These are phyloP conservation scores for Dunaliella primolecta DNA, from an alignment of 139 green algal species.

Conservation along the genomic window DNA sequence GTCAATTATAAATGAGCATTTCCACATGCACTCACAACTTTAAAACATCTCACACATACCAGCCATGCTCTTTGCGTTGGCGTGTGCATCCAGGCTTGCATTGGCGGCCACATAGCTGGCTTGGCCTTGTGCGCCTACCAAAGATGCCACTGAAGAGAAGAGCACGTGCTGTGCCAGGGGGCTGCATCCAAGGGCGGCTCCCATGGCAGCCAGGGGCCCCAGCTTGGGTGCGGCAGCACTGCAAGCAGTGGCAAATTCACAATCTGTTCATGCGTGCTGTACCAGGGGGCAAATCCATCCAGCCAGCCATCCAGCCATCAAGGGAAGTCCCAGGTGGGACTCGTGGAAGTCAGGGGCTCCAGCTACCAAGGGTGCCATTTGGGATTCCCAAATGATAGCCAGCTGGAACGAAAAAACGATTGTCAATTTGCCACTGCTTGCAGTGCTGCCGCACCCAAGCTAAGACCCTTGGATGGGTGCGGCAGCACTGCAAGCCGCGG, in stretches of 20 bases:
- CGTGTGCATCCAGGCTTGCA: constrained; percentile 52
- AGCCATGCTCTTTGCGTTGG: not conserved
- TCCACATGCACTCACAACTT: too few relatives aligned
- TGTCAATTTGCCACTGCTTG: too few relatives aligned
- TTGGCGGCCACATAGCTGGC: constrained; percentile 83
- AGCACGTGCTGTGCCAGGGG: constrained; percentile 50
- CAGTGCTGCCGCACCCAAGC: constrained; percentile 48
- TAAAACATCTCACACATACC: not conserved
- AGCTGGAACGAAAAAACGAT: too few relatives aligned
- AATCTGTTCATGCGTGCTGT: too few relatives aligned
- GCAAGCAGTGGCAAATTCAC: too few relatives aligned
- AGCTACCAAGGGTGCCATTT: too few relatives aligned
- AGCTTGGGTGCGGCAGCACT: constrained; percentile 50
- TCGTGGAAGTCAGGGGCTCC: not conserved
- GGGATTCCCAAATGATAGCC: too few relatives aligned
- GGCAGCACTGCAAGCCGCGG: constrained; percentile 68
- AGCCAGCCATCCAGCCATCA: too few relatives aligned
- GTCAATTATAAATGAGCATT: too few relatives aligned
- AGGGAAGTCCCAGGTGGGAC: too few relatives aligned
- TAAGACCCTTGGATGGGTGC: constrained; percentile 9
- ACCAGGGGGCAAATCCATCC: constrained; percentile 16
- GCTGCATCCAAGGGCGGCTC: not conserved
- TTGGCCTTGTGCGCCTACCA: constrained; percentile 80
- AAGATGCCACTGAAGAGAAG: constrained; percentile 77
- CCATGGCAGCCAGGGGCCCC: not conserved